Conservation (phyloP, 2,329 filamentous ascomycete genomes). For the Neurospora crassa region DNA sequence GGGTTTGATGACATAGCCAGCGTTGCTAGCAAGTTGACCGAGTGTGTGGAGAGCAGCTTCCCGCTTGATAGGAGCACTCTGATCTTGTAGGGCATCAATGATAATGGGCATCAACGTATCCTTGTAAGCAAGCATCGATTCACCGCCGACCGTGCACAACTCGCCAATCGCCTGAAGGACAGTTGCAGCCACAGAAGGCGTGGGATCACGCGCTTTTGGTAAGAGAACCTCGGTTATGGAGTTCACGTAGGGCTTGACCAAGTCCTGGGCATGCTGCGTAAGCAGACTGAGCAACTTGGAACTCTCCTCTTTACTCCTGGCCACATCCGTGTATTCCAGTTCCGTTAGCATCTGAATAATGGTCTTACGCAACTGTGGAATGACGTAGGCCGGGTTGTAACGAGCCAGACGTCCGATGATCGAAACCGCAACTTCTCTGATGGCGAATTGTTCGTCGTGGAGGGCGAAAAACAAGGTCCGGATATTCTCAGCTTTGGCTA, state of each 20-base stretch:
- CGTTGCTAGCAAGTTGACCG: conserved; percentile 88
- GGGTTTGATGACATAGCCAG: conserved; percentile 93
- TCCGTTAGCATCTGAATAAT: conserved; percentile 94
- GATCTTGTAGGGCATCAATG: conserved; percentile 85
- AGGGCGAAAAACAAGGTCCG: conserved; percentile 89
- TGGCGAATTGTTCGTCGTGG: conserved; percentile 88
- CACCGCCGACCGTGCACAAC: conserved; percentile 83
- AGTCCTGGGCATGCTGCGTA: conserved; percentile 81
- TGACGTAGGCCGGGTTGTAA: conserved; percentile 93
- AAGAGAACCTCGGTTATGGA: conserved; percentile 93
- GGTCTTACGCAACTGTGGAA: conserved; percentile 88
- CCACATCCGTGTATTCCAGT: conserved; percentile 89
- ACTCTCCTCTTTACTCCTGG: conserved; percentile 92
- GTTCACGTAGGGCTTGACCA: conserved; percentile 95
- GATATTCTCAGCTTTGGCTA: conserved; percentile 97
- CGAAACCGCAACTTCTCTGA: conserved; percentile 87
- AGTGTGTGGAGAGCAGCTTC: conserved; percentile 86
- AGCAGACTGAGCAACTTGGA: conserved; percentile 86
- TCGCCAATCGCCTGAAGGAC: conserved; percentile 95
- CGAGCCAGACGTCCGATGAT: conserved; percentile 90
- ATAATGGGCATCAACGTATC: conserved; percentile 91
- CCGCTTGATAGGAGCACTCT: conserved; percentile 81
- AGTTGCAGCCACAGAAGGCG: conserved; percentile 81
- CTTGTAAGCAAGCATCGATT: conserved; percentile 89
- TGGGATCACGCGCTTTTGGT: conserved; percentile 79